phyloP scores from a whole-genome alignment of 129 eudicot species.

The Solidago caesia region DNA sequence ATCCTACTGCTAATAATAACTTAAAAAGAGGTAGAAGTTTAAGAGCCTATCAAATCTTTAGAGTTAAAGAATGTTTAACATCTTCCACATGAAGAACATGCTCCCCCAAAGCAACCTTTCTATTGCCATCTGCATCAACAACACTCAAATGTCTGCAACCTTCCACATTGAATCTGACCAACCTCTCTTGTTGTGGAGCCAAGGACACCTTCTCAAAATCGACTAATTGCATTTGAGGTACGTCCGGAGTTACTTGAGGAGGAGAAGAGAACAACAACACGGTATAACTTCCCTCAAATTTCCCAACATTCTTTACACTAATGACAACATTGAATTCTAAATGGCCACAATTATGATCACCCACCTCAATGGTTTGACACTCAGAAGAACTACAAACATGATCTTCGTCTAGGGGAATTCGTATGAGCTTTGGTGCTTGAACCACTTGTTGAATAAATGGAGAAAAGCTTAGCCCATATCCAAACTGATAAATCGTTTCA shows the following conservation, averaged over 20 bases:
- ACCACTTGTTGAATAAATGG: constrained; percentile 21
- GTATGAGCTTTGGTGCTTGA: constrained; percentile 31
- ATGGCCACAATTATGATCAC: constrained; percentile 19
- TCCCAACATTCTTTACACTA: constrained; percentile 37
- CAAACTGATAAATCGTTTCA: constrained; percentile 33
- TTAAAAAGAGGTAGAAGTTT: not conserved
- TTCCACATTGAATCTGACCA: constrained; percentile 25
- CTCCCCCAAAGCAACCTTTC: constrained; percentile 27
- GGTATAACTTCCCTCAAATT: constrained; percentile 27
- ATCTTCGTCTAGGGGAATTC: not conserved
- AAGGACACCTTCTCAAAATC: constrained; percentile 30
- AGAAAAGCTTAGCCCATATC: constrained; percentile 45
- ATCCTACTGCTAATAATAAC: not conserved
- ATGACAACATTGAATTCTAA: constrained; percentile 24
- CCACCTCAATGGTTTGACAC: constrained; percentile 20
- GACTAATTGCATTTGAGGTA: constrained; percentile 23
- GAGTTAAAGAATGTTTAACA: constrained; percentile 22
- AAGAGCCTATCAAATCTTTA: constrained; percentile 5
- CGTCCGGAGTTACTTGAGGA: constrained; percentile 3
- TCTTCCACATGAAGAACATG: constrained; percentile 34
- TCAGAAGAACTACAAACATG: not conserved
- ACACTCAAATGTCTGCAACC: constrained; percentile 28
- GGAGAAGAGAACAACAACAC: constrained; percentile 36
- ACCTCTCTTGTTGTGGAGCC: constrained; percentile 19
- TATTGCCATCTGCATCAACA: constrained; percentile 29